These are phyloP conservation scores for Fusarium caatingaense DNA, from an alignment of 2,329 filamentous ascomycete species.

Conservation along the genomic window DNA sequence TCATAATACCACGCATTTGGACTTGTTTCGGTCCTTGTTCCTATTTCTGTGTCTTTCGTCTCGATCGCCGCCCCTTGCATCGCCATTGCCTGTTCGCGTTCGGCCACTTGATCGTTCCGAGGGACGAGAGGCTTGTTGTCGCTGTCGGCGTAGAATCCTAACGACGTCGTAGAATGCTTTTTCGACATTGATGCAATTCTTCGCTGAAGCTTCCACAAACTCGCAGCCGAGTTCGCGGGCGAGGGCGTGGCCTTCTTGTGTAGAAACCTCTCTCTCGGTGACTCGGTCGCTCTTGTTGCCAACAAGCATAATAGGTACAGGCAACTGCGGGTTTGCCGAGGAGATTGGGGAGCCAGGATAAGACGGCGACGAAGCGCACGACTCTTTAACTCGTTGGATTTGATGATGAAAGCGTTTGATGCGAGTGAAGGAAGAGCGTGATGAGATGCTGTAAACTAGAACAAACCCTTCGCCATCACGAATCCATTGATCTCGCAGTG, in stretches of 20 bases:
- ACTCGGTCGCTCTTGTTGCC: conserved; percentile 98
- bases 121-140: conserved; percentile 66
- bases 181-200: conserved; percentile 98
- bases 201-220: conserved; percentile 96
- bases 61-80: conserved; percentile 49
- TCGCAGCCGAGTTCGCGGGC: conserved; percentile 94
- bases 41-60: conserved; percentile 52
- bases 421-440: conserved; percentile 91
- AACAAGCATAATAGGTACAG: conserved; percentile 96
- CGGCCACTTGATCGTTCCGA: conserved; percentile 51
- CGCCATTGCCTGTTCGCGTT: conserved; percentile 55
- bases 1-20: conserved; percentile 57
- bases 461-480: conserved; percentile 97
- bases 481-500: conserved; percentile 97
- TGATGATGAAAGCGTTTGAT: conserved; percentile 97
- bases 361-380: conserved; percentile 78
- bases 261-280: conserved; percentile 94
- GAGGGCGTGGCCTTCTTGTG: conserved; percentile 92
- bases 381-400: conserved; percentile 97
- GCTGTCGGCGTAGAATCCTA: conserved; percentile 85
- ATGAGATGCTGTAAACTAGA: conserved; percentile 98
- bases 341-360: conserved; percentile 81
- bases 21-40: conserved; percentile 51
- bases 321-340: conserved; percentile 68
- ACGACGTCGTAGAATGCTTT: conserved; percentile 99